Conservation (phyloP, 2,329 filamentous ascomycete genomes). For the Penicillium sp. region DNA sequence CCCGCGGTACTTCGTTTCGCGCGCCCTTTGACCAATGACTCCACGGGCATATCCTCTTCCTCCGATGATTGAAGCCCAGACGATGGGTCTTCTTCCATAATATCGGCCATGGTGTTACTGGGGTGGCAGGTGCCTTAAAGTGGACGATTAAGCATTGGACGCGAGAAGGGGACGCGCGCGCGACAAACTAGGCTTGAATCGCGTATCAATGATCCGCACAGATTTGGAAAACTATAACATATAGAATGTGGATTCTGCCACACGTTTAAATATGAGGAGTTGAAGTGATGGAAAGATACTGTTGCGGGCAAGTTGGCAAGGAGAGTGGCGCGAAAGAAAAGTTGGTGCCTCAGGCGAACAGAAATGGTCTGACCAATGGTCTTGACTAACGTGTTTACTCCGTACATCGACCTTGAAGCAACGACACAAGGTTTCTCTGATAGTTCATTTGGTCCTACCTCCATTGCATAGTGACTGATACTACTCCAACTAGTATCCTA, state of each 20-base stretch:
- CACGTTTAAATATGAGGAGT: not conserved
- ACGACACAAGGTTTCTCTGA: not conserved
- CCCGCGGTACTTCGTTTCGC: constrained; percentile 78
- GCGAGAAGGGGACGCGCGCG: constrained; percentile 1
- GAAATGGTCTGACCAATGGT: not conserved
- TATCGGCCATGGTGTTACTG: constrained; percentile 17
- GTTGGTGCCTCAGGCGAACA: constrained; percentile 11
- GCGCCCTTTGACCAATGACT: constrained; percentile 49
- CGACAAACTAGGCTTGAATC: not conserved
- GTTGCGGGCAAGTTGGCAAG: constrained; percentile 7
- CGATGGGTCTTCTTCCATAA: constrained; percentile 32
- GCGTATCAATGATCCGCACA: not conserved
- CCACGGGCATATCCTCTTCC: constrained; percentile 26
- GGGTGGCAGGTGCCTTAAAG: not conserved
- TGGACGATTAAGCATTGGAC: constrained; percentile 3
- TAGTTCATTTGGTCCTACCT: not conserved
- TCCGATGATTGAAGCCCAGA: constrained; percentile 28
- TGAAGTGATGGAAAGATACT: not conserved
- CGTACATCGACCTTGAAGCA: not conserved
- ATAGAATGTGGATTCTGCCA: not conserved
- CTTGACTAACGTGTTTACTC: constrained; percentile 3
- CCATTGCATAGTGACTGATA: not conserved
- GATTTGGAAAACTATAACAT: not conserved
- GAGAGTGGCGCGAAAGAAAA: constrained; percentile 10
- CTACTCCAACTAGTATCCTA: not conserved